Evolutionary conservation across 208 protist species (phyloP).

Genomic region (Trypanosoma platydactyli): DNA sequence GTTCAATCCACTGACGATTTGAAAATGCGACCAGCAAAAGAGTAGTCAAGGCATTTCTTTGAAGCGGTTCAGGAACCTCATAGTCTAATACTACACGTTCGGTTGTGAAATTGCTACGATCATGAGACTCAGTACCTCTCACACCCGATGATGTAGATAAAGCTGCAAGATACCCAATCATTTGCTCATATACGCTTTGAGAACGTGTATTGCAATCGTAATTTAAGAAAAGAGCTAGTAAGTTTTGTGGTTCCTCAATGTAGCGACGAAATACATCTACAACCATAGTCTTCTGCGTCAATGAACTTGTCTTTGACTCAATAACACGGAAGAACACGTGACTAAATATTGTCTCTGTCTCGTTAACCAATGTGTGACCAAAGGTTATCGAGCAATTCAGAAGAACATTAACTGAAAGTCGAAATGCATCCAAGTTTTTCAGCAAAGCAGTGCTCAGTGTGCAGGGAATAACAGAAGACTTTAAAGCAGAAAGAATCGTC

Average conservation of each 20-base stretch:
- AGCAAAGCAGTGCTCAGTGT: conserved; percentile 87
- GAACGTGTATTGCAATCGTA: conserved; percentile 97
- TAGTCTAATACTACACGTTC: conserved; percentile 47
- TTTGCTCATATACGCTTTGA: conserved; percentile 94
- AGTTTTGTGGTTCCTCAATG: conserved; percentile 92
- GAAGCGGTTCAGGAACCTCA: conserved; percentile 51
- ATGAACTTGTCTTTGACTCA: conserved; percentile 77
- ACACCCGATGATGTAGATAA: conserved; percentile 29
- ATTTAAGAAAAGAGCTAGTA: conserved; percentile 97
- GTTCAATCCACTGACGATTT: conserved; percentile 85
- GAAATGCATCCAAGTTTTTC: conserved; percentile 82
- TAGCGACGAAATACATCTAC: conserved; percentile 86
- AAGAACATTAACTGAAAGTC: conserved; percentile 91
- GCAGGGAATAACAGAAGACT: conserved; percentile 78
- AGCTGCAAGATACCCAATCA: conserved; percentile 90
- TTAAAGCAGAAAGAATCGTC: conserved; percentile 73
- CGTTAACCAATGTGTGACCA: conserved; percentile 89
- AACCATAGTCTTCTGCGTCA: conserved; percentile 90
- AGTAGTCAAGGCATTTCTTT: conserved; percentile 56
- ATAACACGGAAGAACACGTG: conserved; percentile 93
- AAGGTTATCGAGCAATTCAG: conserved; percentile 85
- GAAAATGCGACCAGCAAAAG: conserved; percentile 75
- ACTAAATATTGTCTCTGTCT: conserved; percentile 92
- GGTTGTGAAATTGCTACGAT: conserved; percentile 4
- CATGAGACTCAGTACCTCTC: neutral